phyloP scores from a whole-genome alignment of 1,284 basidiomycete species.

The Mrakiaceae sp. region DNA sequence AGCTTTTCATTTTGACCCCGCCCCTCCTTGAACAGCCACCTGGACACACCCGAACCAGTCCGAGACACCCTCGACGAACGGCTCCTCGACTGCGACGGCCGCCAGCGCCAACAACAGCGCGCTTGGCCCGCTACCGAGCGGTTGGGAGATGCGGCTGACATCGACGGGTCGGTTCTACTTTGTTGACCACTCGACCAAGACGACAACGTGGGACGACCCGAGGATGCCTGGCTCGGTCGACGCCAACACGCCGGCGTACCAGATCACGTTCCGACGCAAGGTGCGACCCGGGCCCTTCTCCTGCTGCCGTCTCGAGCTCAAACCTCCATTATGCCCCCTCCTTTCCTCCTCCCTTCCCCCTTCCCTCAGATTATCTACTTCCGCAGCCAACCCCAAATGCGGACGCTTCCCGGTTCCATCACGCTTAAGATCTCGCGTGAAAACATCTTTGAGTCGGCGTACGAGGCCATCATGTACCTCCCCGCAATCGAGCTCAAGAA shows the following conservation, averaged over 20 bases:
- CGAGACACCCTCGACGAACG: not conserved
- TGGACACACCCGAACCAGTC: not conserved
- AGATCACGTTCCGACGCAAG: not conserved
- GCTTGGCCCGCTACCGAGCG: not conserved
- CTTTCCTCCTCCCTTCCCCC: too few relatives aligned
- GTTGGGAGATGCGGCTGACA: not conserved
- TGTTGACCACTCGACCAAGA: constrained; percentile 1
- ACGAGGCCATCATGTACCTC: constrained; percentile 87
- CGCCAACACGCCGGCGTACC: constrained; percentile 7
- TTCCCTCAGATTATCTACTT: not conserved
- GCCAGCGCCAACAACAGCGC: not conserved
- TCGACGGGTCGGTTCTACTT: not conserved
- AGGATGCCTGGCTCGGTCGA: constrained; percentile 57
- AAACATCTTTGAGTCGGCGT: constrained; percentile 92
- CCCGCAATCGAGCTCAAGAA: constrained; percentile 91
- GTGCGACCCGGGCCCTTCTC: too few relatives aligned
- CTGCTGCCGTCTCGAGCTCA: too few relatives aligned
- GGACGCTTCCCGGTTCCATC: not conserved
- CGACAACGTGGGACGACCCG: constrained; percentile 35
- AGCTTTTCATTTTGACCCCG: not conserved
- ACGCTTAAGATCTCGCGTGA: constrained; percentile 88
- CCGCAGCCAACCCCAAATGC: not conserved
- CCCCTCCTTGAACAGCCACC: not conserved
- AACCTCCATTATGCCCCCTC: too few relatives aligned
- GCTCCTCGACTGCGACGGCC: not conserved